phyloP scores from a whole-genome alignment of 495 filamentous ascomycete genomes.

The Penicillium subrubescens region DNA sequence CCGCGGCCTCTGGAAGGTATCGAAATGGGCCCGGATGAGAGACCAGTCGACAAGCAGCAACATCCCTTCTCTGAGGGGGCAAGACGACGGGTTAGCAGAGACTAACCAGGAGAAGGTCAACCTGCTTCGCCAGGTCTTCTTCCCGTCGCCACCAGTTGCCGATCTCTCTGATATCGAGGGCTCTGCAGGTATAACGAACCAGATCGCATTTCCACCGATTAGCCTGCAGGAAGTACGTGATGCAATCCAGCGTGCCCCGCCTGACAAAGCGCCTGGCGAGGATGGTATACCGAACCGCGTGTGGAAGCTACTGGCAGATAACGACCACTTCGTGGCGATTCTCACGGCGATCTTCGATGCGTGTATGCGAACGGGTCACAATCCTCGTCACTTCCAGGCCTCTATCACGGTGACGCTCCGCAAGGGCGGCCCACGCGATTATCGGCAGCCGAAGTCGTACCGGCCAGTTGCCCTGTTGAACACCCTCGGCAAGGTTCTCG shows the following conservation, averaged over 20 bases:
- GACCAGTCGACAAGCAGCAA: constrained; percentile 1
- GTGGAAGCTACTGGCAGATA: constrained; percentile 10
- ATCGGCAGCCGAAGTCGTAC: constrained; percentile 22
- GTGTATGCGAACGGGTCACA: constrained; percentile 24
- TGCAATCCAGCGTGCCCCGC: constrained; percentile 16
- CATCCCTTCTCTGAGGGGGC: not conserved
- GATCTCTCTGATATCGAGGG: constrained; percentile 31
- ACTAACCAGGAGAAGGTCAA: constrained; percentile 18
- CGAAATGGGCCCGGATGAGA: constrained; percentile 16
- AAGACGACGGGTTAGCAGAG: not conserved
- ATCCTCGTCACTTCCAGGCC: constrained; percentile 19
- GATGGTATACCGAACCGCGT: constrained; percentile 29
- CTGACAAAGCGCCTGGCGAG: constrained; percentile 30
- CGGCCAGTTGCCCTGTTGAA: constrained; percentile 31
- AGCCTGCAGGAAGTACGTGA: not conserved
- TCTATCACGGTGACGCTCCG: constrained; percentile 23
- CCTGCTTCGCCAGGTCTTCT: constrained; percentile 25
- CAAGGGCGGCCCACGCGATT: constrained; percentile 25
- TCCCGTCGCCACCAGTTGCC: constrained; percentile 18
- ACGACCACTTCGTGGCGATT: not conserved
- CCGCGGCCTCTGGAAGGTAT: constrained; percentile 14
- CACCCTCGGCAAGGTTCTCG: constrained; percentile 29
- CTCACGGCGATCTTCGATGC: constrained; percentile 28
- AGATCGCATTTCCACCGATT: not conserved
- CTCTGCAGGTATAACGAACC: too few species aligned